A percentile compares a stretch with the other conserved stretches of the same genome.
Evolutionary conservation across 805 yeast genomes (phyloP).

Genomic region (Barnettozyma salicaria): DNA sequence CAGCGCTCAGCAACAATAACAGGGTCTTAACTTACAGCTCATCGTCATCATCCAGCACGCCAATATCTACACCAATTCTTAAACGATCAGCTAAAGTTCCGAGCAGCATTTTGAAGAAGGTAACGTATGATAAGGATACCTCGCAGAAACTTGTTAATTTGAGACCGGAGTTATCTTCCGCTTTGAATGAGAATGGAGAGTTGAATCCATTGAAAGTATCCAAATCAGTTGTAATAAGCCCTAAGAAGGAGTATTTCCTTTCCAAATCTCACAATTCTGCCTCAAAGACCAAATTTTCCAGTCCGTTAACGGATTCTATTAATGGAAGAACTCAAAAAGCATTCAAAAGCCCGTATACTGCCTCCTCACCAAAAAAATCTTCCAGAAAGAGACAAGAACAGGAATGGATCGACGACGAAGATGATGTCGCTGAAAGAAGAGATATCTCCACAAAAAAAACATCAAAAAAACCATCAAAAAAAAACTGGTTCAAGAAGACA

Average conservation of each 20-base stretch:
- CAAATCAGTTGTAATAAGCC: constrained; percentile 30
- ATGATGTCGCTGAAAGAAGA: constrained; percentile 6
- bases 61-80: constrained; percentile 3
- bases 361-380: constrained; percentile 15
- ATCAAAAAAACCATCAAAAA: constrained; percentile 7
- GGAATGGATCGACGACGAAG: constrained; percentile 23
- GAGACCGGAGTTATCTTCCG: constrained; percentile 22
- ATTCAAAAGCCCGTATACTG: constrained; percentile 19
- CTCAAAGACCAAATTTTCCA: constrained; percentile 15
- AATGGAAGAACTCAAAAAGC: constrained; percentile 14
- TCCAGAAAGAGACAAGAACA: constrained; percentile 4
- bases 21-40: constrained; percentile 1
- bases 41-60: constrained; percentile 2
- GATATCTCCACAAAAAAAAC: constrained; percentile 6
- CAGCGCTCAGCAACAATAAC: neutral
- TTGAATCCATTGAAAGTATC: constrained; percentile 31
- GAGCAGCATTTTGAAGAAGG: constrained; percentile 23
- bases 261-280: constrained; percentile 3
- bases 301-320: constrained; percentile 23
- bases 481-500: constrained; percentile 9
- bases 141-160: constrained; percentile 15
- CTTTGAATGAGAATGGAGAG: constrained; percentile 22
- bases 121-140: constrained; percentile 19
- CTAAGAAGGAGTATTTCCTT: constrained; percentile 25
- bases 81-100: constrained; percentile 10